Evolutionary conservation across 1,139 yeast genomes (phyloP), one percentile per base, ranked within the genome.

Genomic region (Candida sanyaensis): DNA sequence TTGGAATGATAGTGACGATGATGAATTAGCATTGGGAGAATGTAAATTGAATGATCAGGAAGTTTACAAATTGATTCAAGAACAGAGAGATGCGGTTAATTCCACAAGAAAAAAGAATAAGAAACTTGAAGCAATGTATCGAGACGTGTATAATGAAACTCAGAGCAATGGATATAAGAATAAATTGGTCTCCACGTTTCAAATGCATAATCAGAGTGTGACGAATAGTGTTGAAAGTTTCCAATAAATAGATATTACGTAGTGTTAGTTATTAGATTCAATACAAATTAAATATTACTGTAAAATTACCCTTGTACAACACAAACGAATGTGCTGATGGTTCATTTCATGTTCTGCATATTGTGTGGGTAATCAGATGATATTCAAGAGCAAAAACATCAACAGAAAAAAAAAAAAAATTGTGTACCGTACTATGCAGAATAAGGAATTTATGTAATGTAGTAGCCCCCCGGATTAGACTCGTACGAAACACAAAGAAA

Each of bases 1-100:
- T 26, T 84, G 89, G 89, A 80, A 78, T 42, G 86, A 81, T 50
- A 60, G 78, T 31, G 74, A 75, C 26, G 75, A 70, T 27, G 76
- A 70, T 26, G 77, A 74, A 44, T 50, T 60, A 31, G 71, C 68
- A 27, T 68, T 64, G 33, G 73, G 71, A 50, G 66, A 77, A 28
- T 67, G 64, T 44, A 52, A 71, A 24, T 55, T 57, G 6, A 68
- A 72, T 42, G 69, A 72, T 9, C 70, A 69, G 29, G 78, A 78
- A 50, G 62, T 74, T 43, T 78, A 76, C 50, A 61, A 69, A 45
- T 71, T 75, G 37, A 68, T 78, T 9, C 62, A 63, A 37, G 81
- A 83, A 2, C 83, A 79, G 54, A 63, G 66, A 41, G 65, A 64
- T 33, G 81, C 81, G 4, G 72, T 77, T 32, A 65, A 64, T 48